Evolutionary conservation across 768 basidiomycete genomes (phyloP), one percentile per base, ranked within the genome.

Genomic region (Ramaria rubella): DNA sequence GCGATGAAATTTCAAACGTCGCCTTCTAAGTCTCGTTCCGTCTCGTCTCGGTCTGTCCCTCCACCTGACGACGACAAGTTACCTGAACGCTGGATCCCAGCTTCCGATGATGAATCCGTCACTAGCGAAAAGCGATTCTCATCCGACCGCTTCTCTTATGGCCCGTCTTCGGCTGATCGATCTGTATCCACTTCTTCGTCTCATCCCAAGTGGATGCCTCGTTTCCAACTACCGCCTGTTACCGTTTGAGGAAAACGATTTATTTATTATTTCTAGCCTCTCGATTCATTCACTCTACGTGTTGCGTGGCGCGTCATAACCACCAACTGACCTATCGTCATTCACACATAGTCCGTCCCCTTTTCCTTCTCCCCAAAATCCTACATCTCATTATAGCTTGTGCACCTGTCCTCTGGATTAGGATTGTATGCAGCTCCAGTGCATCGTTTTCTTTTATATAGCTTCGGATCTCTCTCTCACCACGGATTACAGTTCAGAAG

Each of bases 101-200:
- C 55, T 34, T 56, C 55, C 9, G 55, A 56, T 23, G 43, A 48
- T 34, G 55, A 56, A 17, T 56, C 55, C n/a, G 49, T 36, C 7
- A 19, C n/a, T 23, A 49, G 46, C 36, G 55, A 56, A 19, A 23
- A 33, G 55, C 43, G 23, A 23, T 46, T 46, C 29, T 24, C 38
- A n/a, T n/a, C 38, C 36, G 26, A 36, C 52, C 43, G 33, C 19
- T n/a, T 31, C 33, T 21, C 55, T 23, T n/a, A 23, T 56, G 24
- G 4, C n/a, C 15, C 43, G 55, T 30, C 55, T 46, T 33, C 54
- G 45, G 45, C 43, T 15, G 54, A 45, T 14, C 14, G 54, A 12
- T 9, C 44, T 19, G 12, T 40, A 17, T 46, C 45, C 31, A 31
- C 44, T 30, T 31, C 55, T 48, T 48, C 55, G 31, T 24, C n/a